These are phyloP conservation scores for Prunus kanzakura DNA, from an alignment of 306 rosid genomes.

Conservation along the genomic window DNA sequence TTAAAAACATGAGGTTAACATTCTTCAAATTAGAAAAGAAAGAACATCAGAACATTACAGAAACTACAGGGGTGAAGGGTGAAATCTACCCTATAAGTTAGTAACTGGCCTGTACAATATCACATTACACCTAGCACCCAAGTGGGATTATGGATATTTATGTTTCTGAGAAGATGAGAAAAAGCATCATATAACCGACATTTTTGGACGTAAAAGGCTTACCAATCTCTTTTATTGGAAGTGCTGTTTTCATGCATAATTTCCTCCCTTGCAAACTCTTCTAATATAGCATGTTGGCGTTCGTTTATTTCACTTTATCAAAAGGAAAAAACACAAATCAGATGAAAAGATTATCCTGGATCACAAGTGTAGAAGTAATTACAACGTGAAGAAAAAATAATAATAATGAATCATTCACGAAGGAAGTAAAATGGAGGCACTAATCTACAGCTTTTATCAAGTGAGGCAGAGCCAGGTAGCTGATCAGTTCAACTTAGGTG, in stretches of 20 bases:
- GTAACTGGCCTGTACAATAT: background rate
- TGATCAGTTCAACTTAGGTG: background rate
- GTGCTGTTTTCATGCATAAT: slow-evolving; percentile 47
- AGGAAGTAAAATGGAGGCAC: background rate
- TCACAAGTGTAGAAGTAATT: background rate
- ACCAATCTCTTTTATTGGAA: slow-evolving; percentile 65
- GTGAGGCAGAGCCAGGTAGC: background rate
- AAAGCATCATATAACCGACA: slow-evolving; percentile 1
- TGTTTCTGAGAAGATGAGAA: background rate
- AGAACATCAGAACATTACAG: background rate
- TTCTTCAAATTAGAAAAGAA: background rate
- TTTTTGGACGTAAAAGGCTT: slow-evolving; percentile 17
- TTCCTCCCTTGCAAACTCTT: slow-evolving; percentile 89
- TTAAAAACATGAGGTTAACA: background rate
- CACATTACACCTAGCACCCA: background rate
- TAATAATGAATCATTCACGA: background rate
- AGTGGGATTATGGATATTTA: background rate
- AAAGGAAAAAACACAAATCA: slow-evolving; percentile 25
- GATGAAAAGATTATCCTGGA: slow-evolving; percentile 22
- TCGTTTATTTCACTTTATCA: slow-evolving; percentile 60
- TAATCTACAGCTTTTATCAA: background rate
- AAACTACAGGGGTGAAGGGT: background rate
- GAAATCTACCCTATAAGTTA: background rate
- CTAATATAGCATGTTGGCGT: slow-evolving; percentile 76
- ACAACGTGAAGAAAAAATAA: background rate